phyloP scores from a whole-genome alignment of 139 green algal species.

The Microglena sp. region DNA sequence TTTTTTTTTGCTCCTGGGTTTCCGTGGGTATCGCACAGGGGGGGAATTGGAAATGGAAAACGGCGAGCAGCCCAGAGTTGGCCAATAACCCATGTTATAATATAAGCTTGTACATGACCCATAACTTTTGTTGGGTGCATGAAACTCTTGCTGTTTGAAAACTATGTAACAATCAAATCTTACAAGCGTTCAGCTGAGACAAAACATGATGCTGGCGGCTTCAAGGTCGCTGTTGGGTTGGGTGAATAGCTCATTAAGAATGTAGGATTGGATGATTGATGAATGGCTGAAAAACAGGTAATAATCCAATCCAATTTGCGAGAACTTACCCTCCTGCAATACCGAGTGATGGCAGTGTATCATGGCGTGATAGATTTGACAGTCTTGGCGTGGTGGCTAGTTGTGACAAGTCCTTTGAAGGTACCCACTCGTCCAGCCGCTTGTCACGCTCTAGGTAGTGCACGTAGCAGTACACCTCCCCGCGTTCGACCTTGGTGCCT shows the following conservation, averaged over 20 bases:
- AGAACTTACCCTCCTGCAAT: not conserved
- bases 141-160: too few relatives aligned
- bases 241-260: not conserved
- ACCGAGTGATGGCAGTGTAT: constrained; percentile 12
- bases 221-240: not conserved
- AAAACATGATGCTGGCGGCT: not conserved
- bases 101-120: too few relatives aligned
- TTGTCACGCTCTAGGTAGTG: constrained; percentile 86
- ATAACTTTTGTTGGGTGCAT: too few relatives aligned
- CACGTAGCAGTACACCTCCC: constrained; percentile 64
- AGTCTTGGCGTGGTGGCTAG: constrained; percentile 13
- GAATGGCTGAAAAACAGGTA: not conserved
- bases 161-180: too few relatives aligned
- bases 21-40: too few relatives aligned
- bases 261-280: not conserved
- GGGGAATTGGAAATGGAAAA: too few relatives aligned
- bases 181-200: not conserved
- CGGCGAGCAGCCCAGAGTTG: too few relatives aligned
- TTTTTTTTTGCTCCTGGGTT: too few relatives aligned
- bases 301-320: not conserved
- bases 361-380: constrained; percentile 10
- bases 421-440: constrained; percentile 81
- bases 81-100: too few relatives aligned
- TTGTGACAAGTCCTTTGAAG: constrained; percentile 27
- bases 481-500: constrained; percentile 21